These are phyloP conservation scores for Chaetothyriales sp. DNA, from an alignment of 2,329 filamentous ascomycete genomes.

Conservation along the genomic window DNA sequence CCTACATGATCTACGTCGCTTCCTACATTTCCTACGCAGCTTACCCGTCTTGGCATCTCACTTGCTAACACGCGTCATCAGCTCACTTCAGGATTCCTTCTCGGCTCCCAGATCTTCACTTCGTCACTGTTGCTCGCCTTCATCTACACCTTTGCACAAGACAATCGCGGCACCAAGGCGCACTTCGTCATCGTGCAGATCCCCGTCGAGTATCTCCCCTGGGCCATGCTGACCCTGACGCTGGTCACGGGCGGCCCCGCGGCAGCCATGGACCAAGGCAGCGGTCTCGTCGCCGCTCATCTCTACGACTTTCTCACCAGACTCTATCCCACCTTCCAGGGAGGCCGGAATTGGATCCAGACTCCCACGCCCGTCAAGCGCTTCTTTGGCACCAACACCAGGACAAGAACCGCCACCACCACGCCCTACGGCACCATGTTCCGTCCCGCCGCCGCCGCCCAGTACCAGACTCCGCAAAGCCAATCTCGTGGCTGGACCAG, in stretches of 20 bases:
- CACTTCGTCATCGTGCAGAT: constrained; percentile 74
- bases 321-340: constrained; percentile 78
- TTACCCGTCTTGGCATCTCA: neutral
- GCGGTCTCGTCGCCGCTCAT: constrained; percentile 77
- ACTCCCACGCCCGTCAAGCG: constrained; percentile 61
- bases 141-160: constrained; percentile 72
- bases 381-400: constrained; percentile 44
- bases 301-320: constrained; percentile 79
- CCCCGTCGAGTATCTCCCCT: constrained; percentile 67
- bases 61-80: constrained; percentile 22
- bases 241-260: constrained; percentile 52
- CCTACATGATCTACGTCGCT: too few relatives aligned
- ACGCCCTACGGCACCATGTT: constrained; percentile 52
- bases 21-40: constrained; percentile 42
- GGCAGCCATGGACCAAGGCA: constrained; percentile 50
- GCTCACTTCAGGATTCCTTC: constrained; percentile 29
- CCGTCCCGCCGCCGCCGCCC: constrained; percentile 22
- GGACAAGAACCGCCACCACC: constrained; percentile 23
- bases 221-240: constrained; percentile 61
- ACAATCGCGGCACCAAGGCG: constrained; percentile 62
- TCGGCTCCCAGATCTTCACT: constrained; percentile 25
- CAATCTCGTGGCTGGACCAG: constrained; percentile 16
- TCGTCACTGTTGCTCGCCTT: constrained; percentile 62
- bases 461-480: constrained; percentile 5
- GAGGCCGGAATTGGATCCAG: constrained; percentile 60